These are phyloP conservation scores for Neckera pumila DNA, from an alignment of 225 moss, liverwort and hornwort genomes.

Conservation along the genomic window DNA sequence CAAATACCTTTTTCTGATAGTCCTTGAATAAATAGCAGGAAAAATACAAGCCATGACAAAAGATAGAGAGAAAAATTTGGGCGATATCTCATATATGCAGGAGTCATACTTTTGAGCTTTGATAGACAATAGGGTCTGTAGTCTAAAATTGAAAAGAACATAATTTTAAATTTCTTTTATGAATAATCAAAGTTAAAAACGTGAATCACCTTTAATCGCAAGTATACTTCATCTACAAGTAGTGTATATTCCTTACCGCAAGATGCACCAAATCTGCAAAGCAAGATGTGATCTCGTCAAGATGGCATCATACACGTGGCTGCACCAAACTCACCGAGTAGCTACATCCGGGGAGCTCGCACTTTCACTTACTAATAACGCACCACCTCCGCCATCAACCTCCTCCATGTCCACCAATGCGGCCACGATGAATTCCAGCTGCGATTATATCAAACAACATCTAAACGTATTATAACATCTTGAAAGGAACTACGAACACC, in stretches of 20 bases:
- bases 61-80: not conserved
- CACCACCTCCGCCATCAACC: slow-evolving; percentile 79
- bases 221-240: not conserved
- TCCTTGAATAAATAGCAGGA: not conserved
- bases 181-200: not conserved
- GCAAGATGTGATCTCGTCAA: not conserved
- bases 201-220: not conserved
- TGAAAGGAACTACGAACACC: not conserved
- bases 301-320: not conserved
- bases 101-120: not conserved
- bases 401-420: slow-evolving; percentile 94
- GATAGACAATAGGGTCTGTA: not conserved
- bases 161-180: not conserved
- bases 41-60: not conserved
- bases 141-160: not conserved
- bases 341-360: slow-evolving; percentile 91
- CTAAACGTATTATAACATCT: not conserved
- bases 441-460: not conserved
- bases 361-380: slow-evolving; percentile 72
- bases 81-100: not conserved
- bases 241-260: not conserved
- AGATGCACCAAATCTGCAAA: not conserved
- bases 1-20: not conserved
- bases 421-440: slow-evolving; percentile 88
- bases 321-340: slow-evolving; percentile 45